Percentiles rank a stretch among this genome's conserved stretches.
These are phyloP conservation scores for Nymphaea colorata DNA, from an alignment of 164 flowering plant species.

Conservation along the genomic window DNA sequence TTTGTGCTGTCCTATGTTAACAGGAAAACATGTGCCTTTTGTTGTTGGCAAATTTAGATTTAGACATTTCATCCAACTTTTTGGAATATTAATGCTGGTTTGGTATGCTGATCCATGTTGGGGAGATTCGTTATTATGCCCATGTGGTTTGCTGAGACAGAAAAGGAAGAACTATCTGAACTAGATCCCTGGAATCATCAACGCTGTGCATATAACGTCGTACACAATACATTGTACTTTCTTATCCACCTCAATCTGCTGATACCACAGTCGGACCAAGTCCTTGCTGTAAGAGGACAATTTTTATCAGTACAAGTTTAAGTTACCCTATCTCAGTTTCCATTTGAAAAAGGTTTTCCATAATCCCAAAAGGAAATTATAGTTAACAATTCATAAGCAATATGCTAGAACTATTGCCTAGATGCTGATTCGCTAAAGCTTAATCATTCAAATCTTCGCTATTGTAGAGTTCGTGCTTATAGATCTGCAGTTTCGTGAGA, in stretches of 20 bases:
- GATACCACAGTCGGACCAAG: background rate
- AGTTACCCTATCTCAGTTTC: too few species aligned
- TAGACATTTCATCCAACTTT: background rate
- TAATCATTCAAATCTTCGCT: too few species aligned
- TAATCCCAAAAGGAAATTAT: too few species aligned
- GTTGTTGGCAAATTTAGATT: background rate
- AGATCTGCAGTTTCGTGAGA: too few species aligned
- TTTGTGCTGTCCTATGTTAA: background rate
- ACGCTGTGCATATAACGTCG: background rate
- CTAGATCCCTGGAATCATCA: background rate
- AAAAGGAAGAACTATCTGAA: background rate
- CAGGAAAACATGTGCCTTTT: background rate
- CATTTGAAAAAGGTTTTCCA: too few species aligned
- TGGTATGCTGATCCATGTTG: background rate
- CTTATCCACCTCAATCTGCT: background rate
- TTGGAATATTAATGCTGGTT: background rate
- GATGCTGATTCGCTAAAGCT: too few species aligned
- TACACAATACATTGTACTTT: background rate
- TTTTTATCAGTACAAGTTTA: too few species aligned
- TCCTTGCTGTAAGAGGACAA: background rate
- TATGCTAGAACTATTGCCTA: too few species aligned
- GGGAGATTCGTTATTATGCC: background rate
- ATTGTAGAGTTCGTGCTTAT: too few species aligned
- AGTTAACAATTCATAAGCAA: too few species aligned
- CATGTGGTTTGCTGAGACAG: background rate